These are phyloP conservation scores for Plasmopara viticola DNA, from an alignment of 352 stramenopile species.

Conservation along the genomic window DNA sequence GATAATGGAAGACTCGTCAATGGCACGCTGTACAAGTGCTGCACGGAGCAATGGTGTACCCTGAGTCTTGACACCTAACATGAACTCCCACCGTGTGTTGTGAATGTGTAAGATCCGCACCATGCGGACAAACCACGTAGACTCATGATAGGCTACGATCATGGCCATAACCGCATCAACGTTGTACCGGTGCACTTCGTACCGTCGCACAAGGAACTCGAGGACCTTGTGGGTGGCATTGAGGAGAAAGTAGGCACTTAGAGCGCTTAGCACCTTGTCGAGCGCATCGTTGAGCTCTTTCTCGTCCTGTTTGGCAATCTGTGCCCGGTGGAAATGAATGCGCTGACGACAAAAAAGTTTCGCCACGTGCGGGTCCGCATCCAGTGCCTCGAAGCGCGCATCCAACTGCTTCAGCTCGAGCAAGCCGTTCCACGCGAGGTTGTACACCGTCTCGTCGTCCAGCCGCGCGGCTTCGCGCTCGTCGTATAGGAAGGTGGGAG, in stretches of 20 bases:
- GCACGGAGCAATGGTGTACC: conserved; percentile 56
- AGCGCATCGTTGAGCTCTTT: conserved; percentile 59
- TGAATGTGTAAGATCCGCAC: conserved; percentile 79
- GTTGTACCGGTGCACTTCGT: conserved; percentile 83
- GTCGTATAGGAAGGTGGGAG: conserved; percentile 83
- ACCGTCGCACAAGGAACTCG: conserved; percentile 86
- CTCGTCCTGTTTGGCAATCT: conserved; percentile 55
- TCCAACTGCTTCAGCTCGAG: conserved; percentile 77
- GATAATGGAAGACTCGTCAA: conserved; percentile 69
- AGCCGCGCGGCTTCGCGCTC: conserved; percentile 69
- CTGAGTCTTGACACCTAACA: conserved; percentile 65
- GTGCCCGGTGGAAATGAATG: conserved; percentile 76
- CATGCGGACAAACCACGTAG: conserved; percentile 77
- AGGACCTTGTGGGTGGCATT: conserved; percentile 79
- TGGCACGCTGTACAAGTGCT: conserved; percentile 66
- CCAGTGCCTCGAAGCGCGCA: conserved; percentile 60
- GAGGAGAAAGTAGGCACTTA: conserved; percentile 80
- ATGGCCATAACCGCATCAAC: conserved; percentile 76
- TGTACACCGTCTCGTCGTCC: conserved; percentile 82
- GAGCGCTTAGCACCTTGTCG: conserved; percentile 62
- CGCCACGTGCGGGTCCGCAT: conserved; percentile 39
- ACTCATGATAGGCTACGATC: conserved; percentile 85
- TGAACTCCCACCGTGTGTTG: conserved; percentile 77
- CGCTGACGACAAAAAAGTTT: conserved; percentile 66
- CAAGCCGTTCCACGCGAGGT: conserved; percentile 77